Conservation (phyloP, 2,329 filamentous ascomycete species). For the Cryoendolithus antarcticus region DNA sequence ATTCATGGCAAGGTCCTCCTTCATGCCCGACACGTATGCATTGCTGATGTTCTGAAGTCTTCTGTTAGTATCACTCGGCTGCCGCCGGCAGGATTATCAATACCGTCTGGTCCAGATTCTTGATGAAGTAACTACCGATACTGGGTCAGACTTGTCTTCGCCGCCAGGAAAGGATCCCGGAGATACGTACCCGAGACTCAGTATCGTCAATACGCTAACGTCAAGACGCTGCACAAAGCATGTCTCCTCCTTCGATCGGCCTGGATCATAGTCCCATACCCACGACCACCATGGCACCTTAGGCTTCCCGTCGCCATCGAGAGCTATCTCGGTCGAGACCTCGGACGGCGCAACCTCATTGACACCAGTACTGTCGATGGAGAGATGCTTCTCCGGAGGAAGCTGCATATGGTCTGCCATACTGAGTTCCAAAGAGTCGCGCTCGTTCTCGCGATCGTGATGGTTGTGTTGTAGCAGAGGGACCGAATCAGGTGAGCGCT, state of each 20-base stretch:
- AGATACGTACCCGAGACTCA: constrained; percentile 9
- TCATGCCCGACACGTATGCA: constrained; percentile 37
- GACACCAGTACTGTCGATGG: too few relatives aligned
- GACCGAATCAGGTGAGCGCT: too few relatives aligned
- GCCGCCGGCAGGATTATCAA: too few relatives aligned
- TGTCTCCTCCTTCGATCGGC: constrained; percentile 11
- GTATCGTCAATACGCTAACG: constrained; percentile 10
- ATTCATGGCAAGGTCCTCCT: constrained; percentile 41
- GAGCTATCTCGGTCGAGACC: too few relatives aligned
- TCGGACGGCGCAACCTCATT: too few relatives aligned
- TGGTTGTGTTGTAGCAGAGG: too few relatives aligned
- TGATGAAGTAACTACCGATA: constrained; percentile 10
- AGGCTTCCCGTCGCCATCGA: too few relatives aligned
- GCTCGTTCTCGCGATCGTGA: too few relatives aligned
- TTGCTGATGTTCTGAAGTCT: constrained; percentile 22
- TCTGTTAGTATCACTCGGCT: too few relatives aligned
- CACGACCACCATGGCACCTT: constrained; percentile 14
- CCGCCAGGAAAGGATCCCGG: constrained; percentile 7
- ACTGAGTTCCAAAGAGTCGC: too few relatives aligned
- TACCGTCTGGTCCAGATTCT: constrained; percentile 14
- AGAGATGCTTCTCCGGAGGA: too few relatives aligned
- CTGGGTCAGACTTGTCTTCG: not conserved
- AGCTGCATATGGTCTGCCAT: too few relatives aligned
- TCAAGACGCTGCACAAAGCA: constrained; percentile 14
- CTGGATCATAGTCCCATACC: constrained; percentile 16